Evolutionary conservation across 208 protist genomes (phyloP).

Genomic region (Strigomonas galati): DNA sequence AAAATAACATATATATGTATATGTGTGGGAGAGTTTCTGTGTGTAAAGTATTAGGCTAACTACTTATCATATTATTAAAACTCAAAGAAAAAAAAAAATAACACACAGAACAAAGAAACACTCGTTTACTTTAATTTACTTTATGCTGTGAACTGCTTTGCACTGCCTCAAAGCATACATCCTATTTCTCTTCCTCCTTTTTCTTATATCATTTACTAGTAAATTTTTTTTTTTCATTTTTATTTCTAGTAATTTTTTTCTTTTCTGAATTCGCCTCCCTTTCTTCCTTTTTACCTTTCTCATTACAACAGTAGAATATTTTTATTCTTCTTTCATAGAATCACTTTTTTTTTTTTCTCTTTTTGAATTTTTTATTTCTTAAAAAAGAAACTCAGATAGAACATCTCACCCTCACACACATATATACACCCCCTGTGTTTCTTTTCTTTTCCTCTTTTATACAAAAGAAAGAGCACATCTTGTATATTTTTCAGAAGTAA

Average conservation of each 20-base stretch:
- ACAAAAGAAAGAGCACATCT: not conserved
- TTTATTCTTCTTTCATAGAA: conserved; percentile 7
- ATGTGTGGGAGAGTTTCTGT: too few species aligned
- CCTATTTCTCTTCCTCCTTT: conserved; percentile 12
- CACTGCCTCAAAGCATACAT: not conserved
- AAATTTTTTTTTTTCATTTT: conserved; percentile 16
- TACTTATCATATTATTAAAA: not conserved
- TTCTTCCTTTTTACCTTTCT: conserved; percentile 10
- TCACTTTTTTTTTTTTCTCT: conserved; percentile 14
- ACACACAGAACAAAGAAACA: not conserved
- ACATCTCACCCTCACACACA: too few species aligned
- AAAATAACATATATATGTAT: not conserved
- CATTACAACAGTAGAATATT: not conserved
- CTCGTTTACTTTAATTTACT: not conserved
- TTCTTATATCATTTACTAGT: conserved; percentile 14
- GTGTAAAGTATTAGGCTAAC: not conserved
- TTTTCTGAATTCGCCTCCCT: not conserved
- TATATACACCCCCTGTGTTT: not conserved
- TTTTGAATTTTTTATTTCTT: not conserved
- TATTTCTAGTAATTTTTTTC: conserved; percentile 7
- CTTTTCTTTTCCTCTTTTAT: conserved; percentile 9
- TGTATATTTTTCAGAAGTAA: conserved; percentile 10
- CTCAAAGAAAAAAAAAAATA: not conserved
- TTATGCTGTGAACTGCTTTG: not conserved
- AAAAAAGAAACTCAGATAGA: too few species aligned